Conservation (phyloP, 306 rosid species). For the Acacia crassicarpa region DNA sequence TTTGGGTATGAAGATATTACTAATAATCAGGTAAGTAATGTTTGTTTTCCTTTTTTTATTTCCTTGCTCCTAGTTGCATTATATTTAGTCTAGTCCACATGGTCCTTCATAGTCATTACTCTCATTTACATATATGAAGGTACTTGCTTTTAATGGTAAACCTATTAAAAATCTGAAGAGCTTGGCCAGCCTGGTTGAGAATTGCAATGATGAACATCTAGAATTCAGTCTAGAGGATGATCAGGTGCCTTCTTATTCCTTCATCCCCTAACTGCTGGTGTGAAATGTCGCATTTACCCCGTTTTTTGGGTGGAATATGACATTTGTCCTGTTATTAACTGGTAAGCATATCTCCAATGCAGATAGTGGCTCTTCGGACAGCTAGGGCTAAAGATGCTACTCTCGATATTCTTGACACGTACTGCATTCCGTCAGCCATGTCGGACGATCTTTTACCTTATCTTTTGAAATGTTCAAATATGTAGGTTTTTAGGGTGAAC, state of each 20-base stretch:
- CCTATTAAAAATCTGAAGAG: slow-evolving; percentile 86
- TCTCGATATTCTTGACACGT: slow-evolving; percentile 79
- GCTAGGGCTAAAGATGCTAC: slow-evolving; percentile 82
- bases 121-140: slow-evolving; percentile 45
- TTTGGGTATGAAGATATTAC: slow-evolving; percentile 94
- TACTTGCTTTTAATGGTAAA: slow-evolving; percentile 81
- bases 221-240: slow-evolving; percentile 82
- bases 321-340: slow-evolving; percentile 3
- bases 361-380: slow-evolving; percentile 82
- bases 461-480: background rate
- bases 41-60: background rate
- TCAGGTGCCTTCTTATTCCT: slow-evolving; percentile 60
- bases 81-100: background rate
- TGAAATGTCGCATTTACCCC: background rate
- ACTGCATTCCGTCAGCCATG: slow-evolving; percentile 89
- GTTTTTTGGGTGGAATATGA: background rate
- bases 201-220: slow-evolving; percentile 73
- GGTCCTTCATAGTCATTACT: background rate
- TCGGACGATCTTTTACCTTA: slow-evolving; percentile 61
- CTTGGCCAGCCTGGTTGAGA: slow-evolving; percentile 89
- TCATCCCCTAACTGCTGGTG: slow-evolving; percentile 14
- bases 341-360: slow-evolving; percentile 24
- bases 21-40: slow-evolving; percentile 72
- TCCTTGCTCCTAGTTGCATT: slow-evolving; percentile 19
- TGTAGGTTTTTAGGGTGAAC: slow-evolving; percentile 33